Evolutionary conservation across 352 stramenopile species (phyloP).

Genomic region (Globisporangium lucens): DNA sequence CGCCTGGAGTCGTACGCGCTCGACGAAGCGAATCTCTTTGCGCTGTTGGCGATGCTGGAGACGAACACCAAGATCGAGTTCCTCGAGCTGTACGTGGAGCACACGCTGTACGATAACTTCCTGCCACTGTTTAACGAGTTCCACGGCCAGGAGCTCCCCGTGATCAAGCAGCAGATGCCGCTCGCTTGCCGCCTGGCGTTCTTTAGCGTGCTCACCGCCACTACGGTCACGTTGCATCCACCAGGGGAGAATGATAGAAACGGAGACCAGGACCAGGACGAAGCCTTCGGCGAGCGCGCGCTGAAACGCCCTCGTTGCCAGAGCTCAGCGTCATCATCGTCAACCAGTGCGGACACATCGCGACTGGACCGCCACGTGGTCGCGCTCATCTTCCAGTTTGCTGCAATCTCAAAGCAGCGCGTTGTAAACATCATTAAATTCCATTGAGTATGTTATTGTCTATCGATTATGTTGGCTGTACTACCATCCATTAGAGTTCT

Average conservation of each 20-base stretch:
- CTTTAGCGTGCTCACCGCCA: slow-evolving; percentile 8
- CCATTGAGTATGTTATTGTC: neutral
- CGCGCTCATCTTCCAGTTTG: slow-evolving; percentile 18
- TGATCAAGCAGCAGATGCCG: slow-evolving; percentile 13
- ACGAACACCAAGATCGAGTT: slow-evolving; percentile 15
- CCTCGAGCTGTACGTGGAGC: slow-evolving; percentile 16
- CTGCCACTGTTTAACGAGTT: slow-evolving; percentile 19
- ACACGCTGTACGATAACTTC: slow-evolving; percentile 18
- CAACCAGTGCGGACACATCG: slow-evolving; percentile 9
- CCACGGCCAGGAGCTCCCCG: slow-evolving; percentile 12
- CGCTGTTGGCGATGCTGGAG: slow-evolving; percentile 16
- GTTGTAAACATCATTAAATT: slow-evolving; percentile 15
- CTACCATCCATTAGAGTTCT: neutral
- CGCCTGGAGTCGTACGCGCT: slow-evolving; percentile 19
- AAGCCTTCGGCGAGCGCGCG: neutral
- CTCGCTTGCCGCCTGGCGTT: slow-evolving; percentile 13
- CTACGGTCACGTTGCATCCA: neutral
- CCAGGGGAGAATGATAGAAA: neutral
- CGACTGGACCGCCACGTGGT: slow-evolving; percentile 15
- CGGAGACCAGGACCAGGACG: neutral
- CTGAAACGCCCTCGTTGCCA: neutral
- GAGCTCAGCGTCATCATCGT: neutral
- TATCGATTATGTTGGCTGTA: neutral
- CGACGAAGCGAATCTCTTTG: slow-evolving; percentile 20
- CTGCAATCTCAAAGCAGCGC: slow-evolving; percentile 13